phyloP scores from a whole-genome alignment of 768 basidiomycete genomes.

The Calocybe gangraenosa region DNA sequence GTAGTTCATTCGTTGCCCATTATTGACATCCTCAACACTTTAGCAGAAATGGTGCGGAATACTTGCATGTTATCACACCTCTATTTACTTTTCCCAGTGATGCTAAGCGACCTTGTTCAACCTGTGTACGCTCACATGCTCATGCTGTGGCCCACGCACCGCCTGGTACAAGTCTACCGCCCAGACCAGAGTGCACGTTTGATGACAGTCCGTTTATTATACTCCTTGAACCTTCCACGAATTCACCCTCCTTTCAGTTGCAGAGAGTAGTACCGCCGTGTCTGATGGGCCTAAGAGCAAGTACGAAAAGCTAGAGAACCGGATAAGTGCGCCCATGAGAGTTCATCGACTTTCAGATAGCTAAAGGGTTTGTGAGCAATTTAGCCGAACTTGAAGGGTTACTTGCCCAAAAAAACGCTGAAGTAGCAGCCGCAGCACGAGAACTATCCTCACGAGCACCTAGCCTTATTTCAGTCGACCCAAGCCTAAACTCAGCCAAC shows the following conservation, averaged over 20 bases:
- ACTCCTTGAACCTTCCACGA: background rate
- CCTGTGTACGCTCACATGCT: slow-evolving; percentile 71
- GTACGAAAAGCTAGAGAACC: slow-evolving; percentile 60
- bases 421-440: slow-evolving; percentile 9
- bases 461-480: slow-evolving; percentile 3
- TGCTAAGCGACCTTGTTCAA: slow-evolving; percentile 72
- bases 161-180: slow-evolving; percentile 48
- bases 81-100: slow-evolving; percentile 40
- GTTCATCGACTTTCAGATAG: slow-evolving; percentile 2
- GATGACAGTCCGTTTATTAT: slow-evolving; percentile 52
- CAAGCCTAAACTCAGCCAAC: background rate
- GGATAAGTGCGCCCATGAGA: slow-evolving; percentile 50
- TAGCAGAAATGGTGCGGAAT: slow-evolving; percentile 58
- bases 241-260: slow-evolving; percentile 26
- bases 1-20: background rate
- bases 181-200: slow-evolving; percentile 69
- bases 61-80: slow-evolving; percentile 2
- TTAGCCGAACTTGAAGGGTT: slow-evolving; percentile 66
- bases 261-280: slow-evolving; percentile 29
- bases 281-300: slow-evolving; percentile 54
- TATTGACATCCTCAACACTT: background rate
- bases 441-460: slow-evolving; percentile 10
- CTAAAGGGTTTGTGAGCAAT: slow-evolving; percentile 1
- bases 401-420: slow-evolving; percentile 53
- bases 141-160: slow-evolving; percentile 62